phyloP scores from a whole-genome alignment of 2,329 filamentous ascomycete species.

The Diaporthe amygdali region DNA sequence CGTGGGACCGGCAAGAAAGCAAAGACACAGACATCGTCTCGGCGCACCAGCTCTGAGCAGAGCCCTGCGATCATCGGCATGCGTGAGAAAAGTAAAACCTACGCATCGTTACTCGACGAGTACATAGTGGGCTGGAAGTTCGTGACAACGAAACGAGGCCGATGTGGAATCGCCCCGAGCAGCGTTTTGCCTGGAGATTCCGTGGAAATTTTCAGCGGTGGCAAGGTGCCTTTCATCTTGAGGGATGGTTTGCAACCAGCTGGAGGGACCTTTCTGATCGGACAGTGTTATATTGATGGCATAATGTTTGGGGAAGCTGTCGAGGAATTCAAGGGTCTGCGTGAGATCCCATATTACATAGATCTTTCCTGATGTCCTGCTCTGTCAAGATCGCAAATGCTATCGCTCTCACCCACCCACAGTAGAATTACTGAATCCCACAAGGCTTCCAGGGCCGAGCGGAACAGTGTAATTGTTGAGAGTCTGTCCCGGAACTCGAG shows the following conservation, averaged over 20 bases:
- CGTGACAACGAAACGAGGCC: not conserved
- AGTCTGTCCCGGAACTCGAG: conserved; percentile 26
- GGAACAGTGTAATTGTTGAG: conserved; percentile 15
- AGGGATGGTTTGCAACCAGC: not conserved
- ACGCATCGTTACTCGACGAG: not conserved
- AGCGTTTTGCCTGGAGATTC: not conserved
- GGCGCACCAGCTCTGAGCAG: no score
- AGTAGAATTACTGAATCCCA: no score
- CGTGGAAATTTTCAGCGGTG: not conserved
- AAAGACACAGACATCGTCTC: no score
- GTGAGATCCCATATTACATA: no score
- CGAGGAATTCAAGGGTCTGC: no score
- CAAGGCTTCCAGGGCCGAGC: conserved; percentile 23
- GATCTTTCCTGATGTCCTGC: no score
- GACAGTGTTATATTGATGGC: not conserved
- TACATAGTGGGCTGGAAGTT: not conserved
- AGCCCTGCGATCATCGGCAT: no score
- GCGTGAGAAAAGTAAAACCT: not conserved
- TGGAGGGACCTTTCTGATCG: not conserved
- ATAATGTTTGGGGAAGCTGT: not conserved
- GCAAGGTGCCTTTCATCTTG: not conserved
- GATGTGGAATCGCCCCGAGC: not conserved
- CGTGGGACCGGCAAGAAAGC: not conserved
- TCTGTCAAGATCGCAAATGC: no score
- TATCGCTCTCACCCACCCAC: no score